A percentile compares a stretch with the other conserved stretches of the same genome.
phyloP scores from a whole-genome alignment of 495 filamentous ascomycete genomes.

The Penicillium antarcticum region DNA sequence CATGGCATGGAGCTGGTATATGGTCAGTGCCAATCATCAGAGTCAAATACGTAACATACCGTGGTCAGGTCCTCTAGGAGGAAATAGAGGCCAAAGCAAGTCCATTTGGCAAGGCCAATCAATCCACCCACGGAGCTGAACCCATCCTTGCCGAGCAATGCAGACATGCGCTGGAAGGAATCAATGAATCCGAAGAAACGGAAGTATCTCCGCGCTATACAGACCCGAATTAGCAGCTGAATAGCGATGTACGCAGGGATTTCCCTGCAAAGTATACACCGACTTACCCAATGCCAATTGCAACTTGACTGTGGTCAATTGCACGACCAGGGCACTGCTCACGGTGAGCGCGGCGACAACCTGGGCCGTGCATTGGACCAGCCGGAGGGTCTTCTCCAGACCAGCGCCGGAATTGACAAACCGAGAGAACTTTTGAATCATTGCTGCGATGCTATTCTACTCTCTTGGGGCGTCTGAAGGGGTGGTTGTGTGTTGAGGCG shows the following conservation, averaged over 20 bases:
- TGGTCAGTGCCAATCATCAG: neutral
- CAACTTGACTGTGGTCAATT: slow-evolving; percentile 25
- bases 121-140: slow-evolving; percentile 15
- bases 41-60: slow-evolving; percentile 19
- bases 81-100: slow-evolving; percentile 38
- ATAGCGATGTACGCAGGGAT: neutral
- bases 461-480: neutral
- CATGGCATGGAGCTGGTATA: slow-evolving; percentile 44
- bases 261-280: neutral
- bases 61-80: slow-evolving; percentile 39
- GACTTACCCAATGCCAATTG: slow-evolving; percentile 36
- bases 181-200: slow-evolving; percentile 63
- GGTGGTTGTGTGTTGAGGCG: slow-evolving; percentile 7
- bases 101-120: slow-evolving; percentile 35
- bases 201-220: slow-evolving; percentile 51
- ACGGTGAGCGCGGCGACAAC: slow-evolving; percentile 42
- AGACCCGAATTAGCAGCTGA: slow-evolving; percentile 1
- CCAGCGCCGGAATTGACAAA: slow-evolving; percentile 41
- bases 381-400: slow-evolving; percentile 60
- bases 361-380: slow-evolving; percentile 53
- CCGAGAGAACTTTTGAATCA: slow-evolving; percentile 30
- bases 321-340: slow-evolving; percentile 19
- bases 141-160: slow-evolving; percentile 18
- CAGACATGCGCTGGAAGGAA: slow-evolving; percentile 48
- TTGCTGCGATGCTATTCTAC: neutral